Percentiles rank a stretch among this genome's conserved stretches.
These are phyloP conservation scores for Friedmanniomyces simplex DNA, from an alignment of 495 filamentous ascomycete species.

Conservation along the genomic window DNA sequence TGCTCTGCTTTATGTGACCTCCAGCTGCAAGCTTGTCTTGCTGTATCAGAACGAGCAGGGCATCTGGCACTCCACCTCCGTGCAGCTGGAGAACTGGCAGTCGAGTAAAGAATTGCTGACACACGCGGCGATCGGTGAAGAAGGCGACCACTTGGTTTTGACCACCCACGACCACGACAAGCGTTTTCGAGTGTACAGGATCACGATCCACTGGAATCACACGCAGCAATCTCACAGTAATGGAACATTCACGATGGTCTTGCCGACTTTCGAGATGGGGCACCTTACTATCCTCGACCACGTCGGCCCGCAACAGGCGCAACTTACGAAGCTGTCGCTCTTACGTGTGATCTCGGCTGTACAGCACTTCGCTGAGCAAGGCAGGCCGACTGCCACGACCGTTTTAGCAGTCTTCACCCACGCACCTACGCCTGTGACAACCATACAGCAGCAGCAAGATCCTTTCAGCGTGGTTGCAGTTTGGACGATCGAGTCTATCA, in stretches of 20 bases:
- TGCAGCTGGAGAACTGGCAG: conserved; percentile 59
- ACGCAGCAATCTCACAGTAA: conserved; percentile 13
- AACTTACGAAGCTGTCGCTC: conserved; percentile 44
- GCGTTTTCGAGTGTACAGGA: conserved; percentile 29
- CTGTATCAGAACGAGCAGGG: conserved; percentile 13
- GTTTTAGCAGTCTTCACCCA: conserved; percentile 65
- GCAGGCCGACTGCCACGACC: conserved; percentile 41
- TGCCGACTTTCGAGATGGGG: conserved; percentile 12
- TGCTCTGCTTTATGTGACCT: conserved; percentile 5
- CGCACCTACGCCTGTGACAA: conserved; percentile 39
- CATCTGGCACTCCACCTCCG: conserved; percentile 49
- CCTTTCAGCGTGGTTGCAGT: conserved; percentile 58
- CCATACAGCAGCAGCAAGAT: conserved; percentile 42
- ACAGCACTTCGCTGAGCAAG: conserved; percentile 33
- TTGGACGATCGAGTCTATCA: conserved; percentile 60
- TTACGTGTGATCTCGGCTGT: conserved; percentile 55
- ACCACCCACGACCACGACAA: conserved; percentile 23
- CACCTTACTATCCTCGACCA: conserved; percentile 29
- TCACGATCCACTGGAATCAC: conserved; percentile 31
- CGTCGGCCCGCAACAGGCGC: conserved; percentile 26
- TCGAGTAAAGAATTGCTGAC: conserved; percentile 62
- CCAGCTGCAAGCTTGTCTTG: conserved; percentile 4
- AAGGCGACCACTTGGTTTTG: conserved; percentile 35
- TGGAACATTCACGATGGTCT: neutral
- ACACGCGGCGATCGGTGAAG: conserved; percentile 70